A percentile compares a stretch with the other conserved stretches of the same genome.
These are phyloP conservation scores for Linderniella brevidens DNA, from an alignment of 257 asterid genomes.

Conservation along the genomic window DNA sequence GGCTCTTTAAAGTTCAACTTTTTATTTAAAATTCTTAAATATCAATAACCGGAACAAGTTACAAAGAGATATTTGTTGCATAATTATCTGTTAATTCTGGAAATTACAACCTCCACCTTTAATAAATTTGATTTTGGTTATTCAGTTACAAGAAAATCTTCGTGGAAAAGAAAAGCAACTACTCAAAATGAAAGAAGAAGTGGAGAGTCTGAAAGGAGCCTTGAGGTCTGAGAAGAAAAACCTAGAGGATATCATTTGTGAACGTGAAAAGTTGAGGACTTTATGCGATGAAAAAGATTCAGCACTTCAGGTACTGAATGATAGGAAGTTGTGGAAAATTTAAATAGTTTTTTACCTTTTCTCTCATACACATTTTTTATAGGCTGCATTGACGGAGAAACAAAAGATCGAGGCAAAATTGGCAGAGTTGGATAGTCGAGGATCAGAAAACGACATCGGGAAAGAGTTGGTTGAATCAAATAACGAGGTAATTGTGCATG, in stretches of 20 bases:
- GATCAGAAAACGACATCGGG: constrained; percentile 47
- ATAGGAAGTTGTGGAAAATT: too few species aligned
- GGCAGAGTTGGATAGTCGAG: constrained; percentile 44
- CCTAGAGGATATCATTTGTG: constrained; percentile 37
- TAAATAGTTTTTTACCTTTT: constrained; percentile 9
- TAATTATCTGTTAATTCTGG: too few species aligned
- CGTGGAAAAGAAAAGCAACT: constrained; percentile 57
- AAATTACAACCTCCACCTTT: too few species aligned
- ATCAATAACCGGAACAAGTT: too few species aligned
- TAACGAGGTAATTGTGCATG: constrained; percentile 41
- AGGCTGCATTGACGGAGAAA: constrained; percentile 69
- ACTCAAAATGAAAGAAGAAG: constrained; percentile 40
- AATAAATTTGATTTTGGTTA: too few species aligned
- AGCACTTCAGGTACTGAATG: constrained; percentile 78
- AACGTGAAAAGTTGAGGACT: constrained; percentile 51
- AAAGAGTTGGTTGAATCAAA: constrained; percentile 62
- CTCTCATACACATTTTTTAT: constrained; percentile 15
- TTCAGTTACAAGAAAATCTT: constrained; percentile 67
- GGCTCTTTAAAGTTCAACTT: too few species aligned
- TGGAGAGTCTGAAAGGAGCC: constrained; percentile 40
- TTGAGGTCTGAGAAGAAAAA: constrained; percentile 60
- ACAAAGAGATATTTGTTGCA: too few species aligned
- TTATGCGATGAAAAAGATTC: constrained; percentile 61
- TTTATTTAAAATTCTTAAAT: too few species aligned
- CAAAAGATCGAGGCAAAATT: constrained; percentile 45